These are phyloP conservation scores for Mycosarcoma maydis DNA, from an alignment of 1,284 basidiomycete species.

Conservation along the genomic window DNA sequence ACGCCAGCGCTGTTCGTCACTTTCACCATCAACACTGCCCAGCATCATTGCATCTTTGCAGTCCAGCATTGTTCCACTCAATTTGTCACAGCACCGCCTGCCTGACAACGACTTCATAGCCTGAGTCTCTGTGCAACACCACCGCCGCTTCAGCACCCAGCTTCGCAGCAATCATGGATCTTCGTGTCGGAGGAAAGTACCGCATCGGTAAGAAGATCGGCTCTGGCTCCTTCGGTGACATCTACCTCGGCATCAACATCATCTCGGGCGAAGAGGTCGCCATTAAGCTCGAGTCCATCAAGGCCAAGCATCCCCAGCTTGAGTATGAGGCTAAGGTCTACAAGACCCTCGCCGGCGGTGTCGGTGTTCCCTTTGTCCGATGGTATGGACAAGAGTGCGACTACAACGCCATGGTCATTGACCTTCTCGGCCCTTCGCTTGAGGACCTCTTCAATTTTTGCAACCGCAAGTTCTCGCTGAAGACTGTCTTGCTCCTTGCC, in stretches of 20 bases:
- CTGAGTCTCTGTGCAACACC: constrained; percentile 2
- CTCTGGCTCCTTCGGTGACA: constrained; percentile 98
- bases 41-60: not conserved
- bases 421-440: constrained; percentile 94
- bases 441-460: constrained; percentile 99
- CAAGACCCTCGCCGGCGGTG: constrained; percentile 93
- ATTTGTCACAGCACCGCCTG: constrained; percentile 3
- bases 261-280: constrained; percentile 99
- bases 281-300: constrained; percentile 99
- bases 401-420: constrained; percentile 99
- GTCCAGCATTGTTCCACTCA: not conserved
- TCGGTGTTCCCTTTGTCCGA: constrained; percentile 95
- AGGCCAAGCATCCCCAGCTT: constrained; percentile 99
- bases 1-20: constrained; percentile 24
- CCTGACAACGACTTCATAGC: not conserved
- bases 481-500: constrained; percentile 95
- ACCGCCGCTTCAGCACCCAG: not conserved
- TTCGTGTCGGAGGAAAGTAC: constrained; percentile 92
- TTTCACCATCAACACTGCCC: constrained; percentile 5
- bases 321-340: constrained; percentile 80
- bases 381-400: constrained; percentile 99
- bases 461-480: constrained; percentile 96
- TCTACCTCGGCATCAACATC: constrained; percentile 99
- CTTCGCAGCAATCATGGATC: constrained; percentile 74
- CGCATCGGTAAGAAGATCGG: constrained; percentile 99